Percentiles rank a stretch among this genome's conserved stretches.
phyloP scores from a whole-genome alignment of 1,139 yeast species.

The Blastobotrys serpentis region DNA sequence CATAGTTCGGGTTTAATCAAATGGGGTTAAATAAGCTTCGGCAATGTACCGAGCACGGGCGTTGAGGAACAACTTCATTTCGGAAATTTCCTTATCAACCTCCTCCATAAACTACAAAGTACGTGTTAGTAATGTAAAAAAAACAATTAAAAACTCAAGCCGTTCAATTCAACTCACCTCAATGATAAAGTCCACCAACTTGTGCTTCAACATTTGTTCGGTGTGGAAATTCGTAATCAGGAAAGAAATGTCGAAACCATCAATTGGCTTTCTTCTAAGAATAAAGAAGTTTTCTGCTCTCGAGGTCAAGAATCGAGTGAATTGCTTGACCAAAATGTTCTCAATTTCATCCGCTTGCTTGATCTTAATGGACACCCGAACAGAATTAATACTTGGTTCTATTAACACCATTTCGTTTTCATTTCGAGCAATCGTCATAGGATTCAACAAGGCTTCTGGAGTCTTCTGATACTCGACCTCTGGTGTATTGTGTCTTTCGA shows the following conservation, averaged over 20 bases:
- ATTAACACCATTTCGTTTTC: constrained; percentile 90
- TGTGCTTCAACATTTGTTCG: constrained; percentile 92
- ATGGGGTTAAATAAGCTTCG: constrained; percentile 74
- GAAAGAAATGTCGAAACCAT: constrained; percentile 89
- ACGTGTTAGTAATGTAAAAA: constrained; percentile 13
- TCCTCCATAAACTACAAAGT: constrained; percentile 79
- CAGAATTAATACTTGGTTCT: constrained; percentile 89
- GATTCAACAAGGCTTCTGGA: constrained; percentile 81
- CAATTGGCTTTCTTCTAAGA: constrained; percentile 83
- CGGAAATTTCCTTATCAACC: constrained; percentile 97
- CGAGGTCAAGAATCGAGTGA: constrained; percentile 87
- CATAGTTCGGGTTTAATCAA: constrained; percentile 12
- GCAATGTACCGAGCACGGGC: constrained; percentile 98
- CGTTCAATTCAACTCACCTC: constrained; percentile 53
- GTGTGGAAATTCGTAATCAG: constrained; percentile 92
- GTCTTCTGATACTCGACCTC: constrained; percentile 79
- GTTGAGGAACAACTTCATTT: constrained; percentile 93
- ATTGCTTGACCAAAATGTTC: constrained; percentile 87
- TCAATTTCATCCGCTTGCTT: constrained; percentile 98
- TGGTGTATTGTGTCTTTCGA: constrained; percentile 96
- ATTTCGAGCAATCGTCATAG: constrained; percentile 88
- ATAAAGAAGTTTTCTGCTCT: constrained; percentile 95
- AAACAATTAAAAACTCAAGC: too few relatives aligned
- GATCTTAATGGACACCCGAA: constrained; percentile 82
- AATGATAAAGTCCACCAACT: constrained; percentile 91